Base-by-base conservation (phyloP, 306 rosid genomes). In the Vigna radiata region DNA sequence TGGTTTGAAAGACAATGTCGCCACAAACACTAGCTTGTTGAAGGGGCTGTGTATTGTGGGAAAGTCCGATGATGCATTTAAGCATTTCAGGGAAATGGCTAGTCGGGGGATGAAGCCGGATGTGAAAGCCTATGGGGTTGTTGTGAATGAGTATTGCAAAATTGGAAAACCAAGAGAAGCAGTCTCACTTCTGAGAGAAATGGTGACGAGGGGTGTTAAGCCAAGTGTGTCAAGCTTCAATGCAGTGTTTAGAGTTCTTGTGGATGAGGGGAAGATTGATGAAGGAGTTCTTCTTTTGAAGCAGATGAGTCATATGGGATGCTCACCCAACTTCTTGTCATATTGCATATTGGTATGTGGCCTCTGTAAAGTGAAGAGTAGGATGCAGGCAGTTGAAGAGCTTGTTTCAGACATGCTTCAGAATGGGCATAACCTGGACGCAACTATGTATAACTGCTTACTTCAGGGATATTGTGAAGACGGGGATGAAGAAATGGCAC, bases 41-140 rank as follows among this genome's bases (percentile, higher is more conserved):
- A 82, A 86, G 76, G 89, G 93, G 39, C 59, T 81, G 53, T 89
- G 89, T 83, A 41, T 81, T 48, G 76, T 10, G 3, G 89, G 93
- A 23, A 85, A 31, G 83, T 77, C 79, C 43, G 72, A 87, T 13
- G 86, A 89, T 25, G 93, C 88, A 37, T 44, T 70, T 72, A 73
- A 63, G 59, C 81, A 81, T 63, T 23, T 86, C 12, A 68, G 75
- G 77, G 86, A 78, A 74, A 83, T 87, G 85, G 76, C 73, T 55
- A 47, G 69, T 46, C 80, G 79, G 6, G 85, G 89, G 64, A 73
- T 75, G 78, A 81, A 76, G 17, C 80, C 55, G 8, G 86, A 87
- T 76, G 82, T 68, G 80, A 81, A 81, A 80, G 77, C 89, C 0
- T 89, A 86, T 14, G 69, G 79, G 27, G 76, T 87, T 8, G 70